Conservation (phyloP, 768 basidiomycete species). For the Hebeloma cylindrosporum region DNA sequence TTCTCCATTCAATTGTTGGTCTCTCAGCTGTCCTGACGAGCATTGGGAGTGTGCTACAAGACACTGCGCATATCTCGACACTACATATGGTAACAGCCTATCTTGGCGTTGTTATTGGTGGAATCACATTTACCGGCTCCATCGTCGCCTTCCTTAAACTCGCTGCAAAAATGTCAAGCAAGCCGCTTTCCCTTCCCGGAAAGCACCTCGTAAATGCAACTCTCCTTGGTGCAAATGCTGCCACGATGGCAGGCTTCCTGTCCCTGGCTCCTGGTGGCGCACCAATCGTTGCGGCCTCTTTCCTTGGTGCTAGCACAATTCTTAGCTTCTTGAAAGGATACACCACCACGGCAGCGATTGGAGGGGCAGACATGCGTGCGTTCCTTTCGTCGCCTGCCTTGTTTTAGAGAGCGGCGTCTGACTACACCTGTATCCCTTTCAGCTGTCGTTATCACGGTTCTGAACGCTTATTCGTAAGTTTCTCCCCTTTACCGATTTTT, state of each 20-base stretch:
- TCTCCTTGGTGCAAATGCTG: constrained; percentile 69
- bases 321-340: constrained; percentile 85
- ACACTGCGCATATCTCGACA: constrained; percentile 63
- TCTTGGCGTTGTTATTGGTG: constrained; percentile 82
- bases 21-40: constrained; percentile 87
- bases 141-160: constrained; percentile 89
- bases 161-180: constrained; percentile 78
- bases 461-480: constrained; percentile 80
- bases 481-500: neutral
- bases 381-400: constrained; percentile 17
- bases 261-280: constrained; percentile 59
- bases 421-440: constrained; percentile 3
- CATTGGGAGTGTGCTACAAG: constrained; percentile 76
- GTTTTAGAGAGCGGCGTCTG: no score
- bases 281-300: constrained; percentile 76
- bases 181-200: constrained; percentile 69
- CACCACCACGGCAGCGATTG: constrained; percentile 89
- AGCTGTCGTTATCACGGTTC: constrained; percentile 89
- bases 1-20: constrained; percentile 87
- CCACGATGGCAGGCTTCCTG: constrained; percentile 78
- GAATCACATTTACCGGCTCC: constrained; percentile 87
- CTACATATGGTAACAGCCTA: constrained; percentile 85
- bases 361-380: constrained; percentile 92
- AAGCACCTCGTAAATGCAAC: constrained; percentile 74
- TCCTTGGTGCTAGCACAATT: constrained; percentile 67